Conservation (phyloP, 495 filamentous ascomycete genomes). For the Podospora sp. region DNA sequence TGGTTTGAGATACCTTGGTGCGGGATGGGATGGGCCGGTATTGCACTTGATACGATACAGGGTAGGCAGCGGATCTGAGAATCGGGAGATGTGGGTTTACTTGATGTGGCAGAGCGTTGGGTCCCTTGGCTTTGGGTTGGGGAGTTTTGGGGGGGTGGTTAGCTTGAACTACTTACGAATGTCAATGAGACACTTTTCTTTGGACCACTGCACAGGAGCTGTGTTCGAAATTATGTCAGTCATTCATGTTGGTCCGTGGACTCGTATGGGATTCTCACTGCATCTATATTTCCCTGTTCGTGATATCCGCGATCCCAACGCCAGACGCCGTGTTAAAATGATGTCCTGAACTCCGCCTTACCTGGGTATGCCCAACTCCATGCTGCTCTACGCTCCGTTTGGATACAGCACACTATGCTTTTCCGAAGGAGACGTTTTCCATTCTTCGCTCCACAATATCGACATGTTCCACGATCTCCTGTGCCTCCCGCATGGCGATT, state of each 20-base stretch:
- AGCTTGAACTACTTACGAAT: too few species aligned
- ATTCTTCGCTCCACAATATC: not conserved
- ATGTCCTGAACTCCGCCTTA: not conserved
- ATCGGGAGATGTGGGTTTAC: not conserved
- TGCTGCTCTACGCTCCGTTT: not conserved
- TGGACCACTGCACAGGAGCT: too few species aligned
- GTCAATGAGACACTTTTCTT: too few species aligned
- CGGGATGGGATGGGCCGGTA: not conserved
- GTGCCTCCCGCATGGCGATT: slow-evolving; percentile 56
- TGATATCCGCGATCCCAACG: slow-evolving; percentile 3
- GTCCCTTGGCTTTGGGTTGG: not conserved
- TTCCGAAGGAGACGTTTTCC: not conserved
- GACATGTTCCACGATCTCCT: not conserved
- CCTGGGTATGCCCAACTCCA: not conserved
- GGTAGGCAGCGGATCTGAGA: not conserved
- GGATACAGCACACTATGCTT: not conserved
- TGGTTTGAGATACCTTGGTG: too few species aligned
- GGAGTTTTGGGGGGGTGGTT: too few species aligned
- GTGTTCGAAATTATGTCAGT: too few species aligned
- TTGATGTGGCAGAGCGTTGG: not conserved
- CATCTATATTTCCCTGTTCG: not conserved
- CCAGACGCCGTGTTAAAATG: not conserved
- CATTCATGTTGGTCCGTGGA: too few species aligned
- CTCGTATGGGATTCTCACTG: not conserved
- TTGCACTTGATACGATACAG: not conserved